These are phyloP conservation scores for Brassica carinata DNA, from an alignment of 345 rosid species.

Conservation along the genomic window DNA sequence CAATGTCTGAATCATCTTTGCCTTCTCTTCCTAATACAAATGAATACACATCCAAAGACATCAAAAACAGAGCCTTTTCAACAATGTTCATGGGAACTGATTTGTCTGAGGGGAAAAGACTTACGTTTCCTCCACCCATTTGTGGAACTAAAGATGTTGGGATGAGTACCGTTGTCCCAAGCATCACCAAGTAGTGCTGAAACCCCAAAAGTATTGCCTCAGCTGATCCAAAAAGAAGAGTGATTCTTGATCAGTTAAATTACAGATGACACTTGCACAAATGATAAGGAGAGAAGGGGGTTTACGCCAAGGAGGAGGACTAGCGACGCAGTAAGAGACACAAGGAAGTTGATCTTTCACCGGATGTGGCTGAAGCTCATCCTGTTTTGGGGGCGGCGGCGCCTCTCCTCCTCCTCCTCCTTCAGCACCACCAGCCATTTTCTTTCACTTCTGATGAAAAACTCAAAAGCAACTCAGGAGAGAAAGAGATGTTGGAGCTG, in stretches of 20 bases:
- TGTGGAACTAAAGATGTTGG: slow-evolving; percentile 83
- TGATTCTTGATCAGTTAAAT: not conserved
- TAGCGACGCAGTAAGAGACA: slow-evolving; percentile 80
- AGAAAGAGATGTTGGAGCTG: not conserved
- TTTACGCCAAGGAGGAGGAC: slow-evolving; percentile 99
- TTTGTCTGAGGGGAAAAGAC: slow-evolving; percentile 12
- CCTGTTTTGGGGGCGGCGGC: slow-evolving; percentile 80
- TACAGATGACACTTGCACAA: not conserved
- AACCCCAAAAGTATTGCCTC: slow-evolving; percentile 93
- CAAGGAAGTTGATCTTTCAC: slow-evolving; percentile 82
- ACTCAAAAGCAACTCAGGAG: not conserved
- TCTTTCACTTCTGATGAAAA: slow-evolving; percentile 14
- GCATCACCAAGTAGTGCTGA: slow-evolving; percentile 97
- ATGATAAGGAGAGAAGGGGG: slow-evolving; percentile 9
- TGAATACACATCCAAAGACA: slow-evolving; percentile 18
- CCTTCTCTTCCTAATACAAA: slow-evolving; percentile 76
- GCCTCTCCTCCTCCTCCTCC: slow-evolving; percentile 67
- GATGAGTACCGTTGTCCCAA: slow-evolving; percentile 89
- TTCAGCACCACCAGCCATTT: slow-evolving; percentile 61
- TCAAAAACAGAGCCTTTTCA: slow-evolving; percentile 20
- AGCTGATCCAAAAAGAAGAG: slow-evolving; percentile 48
- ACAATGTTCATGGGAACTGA: not conserved
- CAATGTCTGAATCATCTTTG: slow-evolving; percentile 88
- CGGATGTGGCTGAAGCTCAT: slow-evolving; percentile 92
- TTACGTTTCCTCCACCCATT: slow-evolving; percentile 97